A percentile compares a stretch with the other conserved stretches of the same genome.
Conservation (phyloP, 2,329 filamentous ascomycete species). For the Trichoderma koningii region DNA sequence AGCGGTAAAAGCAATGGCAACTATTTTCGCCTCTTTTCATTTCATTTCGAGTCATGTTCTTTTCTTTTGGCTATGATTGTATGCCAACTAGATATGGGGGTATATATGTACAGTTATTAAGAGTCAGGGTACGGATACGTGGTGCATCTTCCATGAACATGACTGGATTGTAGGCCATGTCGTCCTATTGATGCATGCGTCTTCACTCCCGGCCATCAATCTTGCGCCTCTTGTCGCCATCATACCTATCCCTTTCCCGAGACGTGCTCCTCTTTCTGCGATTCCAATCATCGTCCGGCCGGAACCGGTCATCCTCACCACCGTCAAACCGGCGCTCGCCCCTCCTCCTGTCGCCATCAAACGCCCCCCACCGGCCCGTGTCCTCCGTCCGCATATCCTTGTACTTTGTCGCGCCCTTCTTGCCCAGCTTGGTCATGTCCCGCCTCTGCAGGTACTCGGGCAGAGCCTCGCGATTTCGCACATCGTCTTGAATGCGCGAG, state of each 20-base stretch:
- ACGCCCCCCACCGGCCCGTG: slow-evolving; percentile 80
- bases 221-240: slow-evolving; percentile 61
- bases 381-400: slow-evolving; percentile 86
- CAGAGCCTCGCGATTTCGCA: slow-evolving; percentile 76
- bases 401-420: slow-evolving; percentile 89
- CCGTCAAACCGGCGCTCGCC: slow-evolving; percentile 42
- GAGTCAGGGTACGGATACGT: not conserved
- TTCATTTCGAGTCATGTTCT: not conserved
- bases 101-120: slow-evolving; percentile 11
- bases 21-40: no score
- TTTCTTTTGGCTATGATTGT: not conserved
- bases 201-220: slow-evolving; percentile 48
- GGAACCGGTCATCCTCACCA: slow-evolving; percentile 63
- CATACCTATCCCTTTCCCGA: slow-evolving; percentile 55
- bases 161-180: not conserved
- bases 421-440: slow-evolving; percentile 90
- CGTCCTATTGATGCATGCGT: not conserved
- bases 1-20: no score
- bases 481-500: slow-evolving; percentile 77
- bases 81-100: slow-evolving; percentile 7
- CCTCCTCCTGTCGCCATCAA: slow-evolving; percentile 52
- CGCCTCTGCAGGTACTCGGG: slow-evolving; percentile 91
- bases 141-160: not conserved
- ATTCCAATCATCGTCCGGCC: slow-evolving; percentile 59
- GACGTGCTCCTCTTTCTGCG: slow-evolving; percentile 61